Base-by-base conservation (phyloP, 768 basidiomycete species). In the Serendipita vermifera region DNA sequence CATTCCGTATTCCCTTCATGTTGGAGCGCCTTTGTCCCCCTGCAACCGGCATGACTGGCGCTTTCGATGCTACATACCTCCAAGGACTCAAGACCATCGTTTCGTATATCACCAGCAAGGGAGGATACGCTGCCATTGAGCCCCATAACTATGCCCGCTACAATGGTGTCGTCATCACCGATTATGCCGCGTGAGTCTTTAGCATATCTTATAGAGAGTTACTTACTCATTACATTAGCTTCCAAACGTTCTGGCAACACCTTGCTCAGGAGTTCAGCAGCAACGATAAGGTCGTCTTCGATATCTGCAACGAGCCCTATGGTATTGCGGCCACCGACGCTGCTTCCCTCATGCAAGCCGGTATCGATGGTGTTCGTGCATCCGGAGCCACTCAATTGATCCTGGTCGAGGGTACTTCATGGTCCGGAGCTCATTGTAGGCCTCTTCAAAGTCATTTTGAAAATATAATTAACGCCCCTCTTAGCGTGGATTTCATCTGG, bases 71-170 rank as follows among this genome's bases (percentile, higher is more conserved):
- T 32, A 71, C 75, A 5, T 82, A 82, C 66, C 72, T 81, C 41
- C 67, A 63, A 56, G 75, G 73, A 26, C 63, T 80, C 54, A 75
- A 74, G 62, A 70, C 71, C 14, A 79, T 72, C 40, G 76, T 81
- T 41, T 73, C 68, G 67, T 81, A 81, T 64, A 77, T 81, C 64
- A 81, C 80, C 38, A 64, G 67, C 60, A 80, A 80, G 69, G 79
- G 78, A 38, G 79, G 72, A n/a, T 80, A 68, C 60, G 80, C 73
- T 55, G 66, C 75, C 57, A 69, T 82, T 54, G 80, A 81, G 51
- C 55, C 80, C 46, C 81, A 81, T 69, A 81, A 80, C 68, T 82
- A 63, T 66, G 75, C 79, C 76, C 74, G 73, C 48, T 82, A 77
- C 72, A 78, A 79, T 62, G 72, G 72, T 54, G 70, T 68, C 20